Percentiles rank a stretch among this genome's conserved stretches.
Conservation (phyloP, 345 rosid genomes). For the Theobroma cacao region DNA sequence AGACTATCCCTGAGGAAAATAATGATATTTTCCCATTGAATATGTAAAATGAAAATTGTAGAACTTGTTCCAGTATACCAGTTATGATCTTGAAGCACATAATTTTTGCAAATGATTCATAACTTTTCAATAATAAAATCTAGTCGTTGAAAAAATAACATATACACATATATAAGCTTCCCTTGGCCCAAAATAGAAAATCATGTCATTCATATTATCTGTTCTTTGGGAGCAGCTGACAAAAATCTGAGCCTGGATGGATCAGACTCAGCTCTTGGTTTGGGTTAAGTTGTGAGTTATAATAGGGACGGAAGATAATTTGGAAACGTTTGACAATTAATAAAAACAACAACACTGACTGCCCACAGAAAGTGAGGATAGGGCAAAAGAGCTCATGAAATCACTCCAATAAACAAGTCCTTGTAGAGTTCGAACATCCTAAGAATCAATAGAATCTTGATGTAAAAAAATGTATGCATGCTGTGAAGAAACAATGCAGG, state of each 20-base stretch:
- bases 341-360: background rate
- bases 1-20: constrained; percentile 1
- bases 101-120: background rate
- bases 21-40: background rate
- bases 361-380: background rate
- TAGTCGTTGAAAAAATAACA: background rate
- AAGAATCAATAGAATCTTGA: background rate
- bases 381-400: background rate
- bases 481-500: constrained; percentile 3
- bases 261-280: background rate
- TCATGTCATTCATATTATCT: background rate
- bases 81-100: background rate
- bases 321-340: background rate
- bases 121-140: background rate
- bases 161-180: background rate
- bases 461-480: background rate
- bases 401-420: background rate
- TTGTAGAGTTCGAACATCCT: background rate
- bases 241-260: background rate
- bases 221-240: constrained; percentile 6
- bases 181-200: background rate
- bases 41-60: background rate
- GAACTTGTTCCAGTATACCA: background rate
- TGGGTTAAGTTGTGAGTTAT: background rate
- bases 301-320: background rate